Conservation (phyloP, 2,329 filamentous ascomycete species). For the Monosporascus ibericus region DNA sequence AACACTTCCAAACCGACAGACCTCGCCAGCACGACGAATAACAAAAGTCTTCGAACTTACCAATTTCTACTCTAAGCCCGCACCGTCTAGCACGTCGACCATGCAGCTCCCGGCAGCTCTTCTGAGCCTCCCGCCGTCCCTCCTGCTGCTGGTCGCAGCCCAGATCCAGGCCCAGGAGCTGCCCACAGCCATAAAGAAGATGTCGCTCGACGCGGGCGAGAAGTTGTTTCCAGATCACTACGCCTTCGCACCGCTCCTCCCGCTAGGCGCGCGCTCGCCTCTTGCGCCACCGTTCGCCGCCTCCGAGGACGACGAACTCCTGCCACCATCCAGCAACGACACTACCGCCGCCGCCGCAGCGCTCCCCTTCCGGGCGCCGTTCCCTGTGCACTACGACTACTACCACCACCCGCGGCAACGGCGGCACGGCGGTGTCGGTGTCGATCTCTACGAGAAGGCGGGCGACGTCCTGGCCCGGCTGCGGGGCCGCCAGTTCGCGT, state of each 20-base stretch:
- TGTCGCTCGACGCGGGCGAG: slow-evolving; percentile 62
- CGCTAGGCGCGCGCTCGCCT: slow-evolving; percentile 24
- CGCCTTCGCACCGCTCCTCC: slow-evolving; percentile 35
- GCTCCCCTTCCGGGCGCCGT: slow-evolving; percentile 42
- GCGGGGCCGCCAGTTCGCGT: slow-evolving; percentile 54
- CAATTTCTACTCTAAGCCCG: no score
- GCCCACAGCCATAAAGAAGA: slow-evolving; percentile 62
- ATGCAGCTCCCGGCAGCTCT: slow-evolving; percentile 35
- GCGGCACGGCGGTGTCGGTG: slow-evolving; percentile 4
- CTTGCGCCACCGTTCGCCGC: slow-evolving; percentile 13
- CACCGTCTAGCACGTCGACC: not conserved
- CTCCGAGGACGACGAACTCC: slow-evolving; percentile 15
- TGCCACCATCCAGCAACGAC: slow-evolving; percentile 22
- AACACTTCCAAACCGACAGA: no score
- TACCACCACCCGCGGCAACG: not conserved
- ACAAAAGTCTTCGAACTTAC: no score
- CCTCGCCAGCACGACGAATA: no score
- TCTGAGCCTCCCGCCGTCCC: slow-evolving; percentile 35
- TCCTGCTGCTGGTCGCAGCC: slow-evolving; percentile 39
- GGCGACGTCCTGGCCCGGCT: slow-evolving; percentile 41
- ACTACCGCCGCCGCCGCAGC: slow-evolving; percentile 19
- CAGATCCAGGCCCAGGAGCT: slow-evolving; percentile 28
- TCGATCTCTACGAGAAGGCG: not conserved
- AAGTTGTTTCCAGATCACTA: slow-evolving; percentile 69
- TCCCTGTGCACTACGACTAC: slow-evolving; percentile 39